Conservation (phyloP, 2,329 filamentous ascomycete genomes). For the Didymella pinodella region DNA sequence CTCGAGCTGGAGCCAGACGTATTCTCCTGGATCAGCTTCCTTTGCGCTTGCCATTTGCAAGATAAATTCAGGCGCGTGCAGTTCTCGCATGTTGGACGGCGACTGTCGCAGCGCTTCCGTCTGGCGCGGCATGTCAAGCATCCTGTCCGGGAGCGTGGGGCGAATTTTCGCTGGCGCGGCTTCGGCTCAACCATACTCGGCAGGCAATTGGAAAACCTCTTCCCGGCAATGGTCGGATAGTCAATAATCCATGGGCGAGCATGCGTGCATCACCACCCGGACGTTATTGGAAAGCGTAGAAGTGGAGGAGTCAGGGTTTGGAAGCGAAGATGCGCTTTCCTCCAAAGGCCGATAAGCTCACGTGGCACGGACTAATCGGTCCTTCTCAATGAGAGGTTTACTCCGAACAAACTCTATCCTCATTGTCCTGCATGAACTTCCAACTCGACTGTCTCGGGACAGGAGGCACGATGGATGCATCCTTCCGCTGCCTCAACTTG, state of each 20-base stretch:
- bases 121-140: conserved; percentile 48
- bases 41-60: conserved; percentile 48
- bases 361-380: conserved; percentile 18
- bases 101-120: conserved; percentile 47
- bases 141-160: conserved; percentile 47
- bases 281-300: conserved; percentile 14
- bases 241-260: conserved; percentile 19
- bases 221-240: conserved; percentile 20
- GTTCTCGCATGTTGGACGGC: conserved; percentile 46
- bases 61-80: conserved; percentile 47
- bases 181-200: conserved; percentile 44
- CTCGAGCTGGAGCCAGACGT: conserved; percentile 21
- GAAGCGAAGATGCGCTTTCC: conserved; percentile 16
- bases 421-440: neutral
- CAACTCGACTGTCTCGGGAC: neutral
- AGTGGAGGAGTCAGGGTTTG: conserved; percentile 14
- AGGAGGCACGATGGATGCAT: conserved; percentile 9
- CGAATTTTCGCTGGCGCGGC: conserved; percentile 48
- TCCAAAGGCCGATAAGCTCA: conserved; percentile 19
- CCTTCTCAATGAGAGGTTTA: conserved; percentile 8
- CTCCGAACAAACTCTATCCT: conserved; percentile 14
- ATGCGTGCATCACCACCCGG: conserved; percentile 13
- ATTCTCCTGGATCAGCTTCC: conserved; percentile 31
- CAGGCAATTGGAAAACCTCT: conserved; percentile 17
- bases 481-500: neutral